Base-by-base conservation (phyloP, 805 yeast genomes). In the Spathaspora arborariae region DNA sequence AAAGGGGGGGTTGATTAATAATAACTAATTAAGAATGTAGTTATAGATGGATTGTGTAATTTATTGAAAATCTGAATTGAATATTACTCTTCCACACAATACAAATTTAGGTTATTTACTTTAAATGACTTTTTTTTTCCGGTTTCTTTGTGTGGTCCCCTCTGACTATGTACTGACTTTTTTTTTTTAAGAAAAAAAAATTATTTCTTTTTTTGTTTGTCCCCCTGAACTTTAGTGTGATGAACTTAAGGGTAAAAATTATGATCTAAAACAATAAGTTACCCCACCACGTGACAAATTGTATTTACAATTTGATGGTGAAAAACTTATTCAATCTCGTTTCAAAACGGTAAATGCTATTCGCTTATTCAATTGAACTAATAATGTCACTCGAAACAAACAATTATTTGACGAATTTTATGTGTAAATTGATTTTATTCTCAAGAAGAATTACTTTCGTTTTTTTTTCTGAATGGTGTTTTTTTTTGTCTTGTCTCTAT, bases 81-180 rank as follows among this genome's bases (percentile, higher is more conserved):
- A 7, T 8, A 16, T 7, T 15, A 7, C 15, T 30, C 18, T 30
- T 30, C n/a, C 6, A 10, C 18, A 30, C 18, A 30, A n/a, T 30
- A 13, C 4, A 30, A 30, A 10, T 13, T 30, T 30, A 30, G 27
- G 11, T 24, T 10, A 13, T 30, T 13, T 30, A 13, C 16, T n/a
- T 30, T 30, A 30, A 30, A 30, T 41, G 20, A 26, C 33, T 30
- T 41, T 41, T 41, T 27, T 26, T 40, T 40, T 26, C 22, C 27
- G 7, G 22, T 39, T 6, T 16, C 19, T 36, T 22, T 22, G 6
- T 30, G 35, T 30, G 35, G 35, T 15, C 18, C 35, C 35, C n/a
- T 30, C 35, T 13, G n/a, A 13, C 6, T 30, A 30, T 30, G 35
- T 13, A 30, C 35, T 13, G 4, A 16, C 15, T 10, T 27, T 30